A percentile compares a stretch with the other conserved stretches of the same genome.
Conservation (phyloP, 352 stramenopile genomes). For the Globisporangium okanoganense region DNA sequence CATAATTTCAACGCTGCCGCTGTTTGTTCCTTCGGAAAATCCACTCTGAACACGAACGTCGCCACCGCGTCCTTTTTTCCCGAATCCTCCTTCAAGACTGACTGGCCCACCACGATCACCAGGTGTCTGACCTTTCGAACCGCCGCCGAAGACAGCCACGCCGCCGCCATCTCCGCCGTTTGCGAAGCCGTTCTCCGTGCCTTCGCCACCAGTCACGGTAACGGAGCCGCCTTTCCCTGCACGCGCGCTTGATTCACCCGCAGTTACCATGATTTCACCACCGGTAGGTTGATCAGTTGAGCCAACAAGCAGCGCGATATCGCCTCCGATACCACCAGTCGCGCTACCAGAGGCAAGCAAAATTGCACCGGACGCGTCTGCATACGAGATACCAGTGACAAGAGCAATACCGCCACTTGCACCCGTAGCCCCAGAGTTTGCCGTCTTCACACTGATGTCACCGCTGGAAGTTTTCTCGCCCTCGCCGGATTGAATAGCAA, state of each 20-base stretch:
- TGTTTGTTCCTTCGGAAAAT: conserved; percentile 49
- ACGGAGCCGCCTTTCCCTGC: conserved; percentile 43
- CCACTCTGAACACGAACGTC: conserved; percentile 44
- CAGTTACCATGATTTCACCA: conserved; percentile 64
- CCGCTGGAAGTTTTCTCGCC: conserved; percentile 64
- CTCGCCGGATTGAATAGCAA: conserved; percentile 54
- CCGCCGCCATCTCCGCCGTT: conserved; percentile 86
- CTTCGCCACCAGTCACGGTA: conserved; percentile 57
- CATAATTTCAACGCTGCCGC: conserved; percentile 42
- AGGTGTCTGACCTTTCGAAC: conserved; percentile 61
- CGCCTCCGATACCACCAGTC: conserved; percentile 57
- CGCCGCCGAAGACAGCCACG: conserved; percentile 81
- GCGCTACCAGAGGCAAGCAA: conserved; percentile 49
- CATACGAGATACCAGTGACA: conserved; percentile 50
- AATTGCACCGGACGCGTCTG: conserved; percentile 49
- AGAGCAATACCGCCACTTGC: conserved; percentile 57
- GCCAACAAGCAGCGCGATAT: conserved; percentile 47
- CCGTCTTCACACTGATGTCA: conserved; percentile 56
- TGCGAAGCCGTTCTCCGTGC: conserved; percentile 49
- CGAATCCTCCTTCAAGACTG: conserved; percentile 67
- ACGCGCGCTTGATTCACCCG: conserved; percentile 46
- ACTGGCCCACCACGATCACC: conserved; percentile 71
- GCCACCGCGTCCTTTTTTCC: conserved; percentile 49
- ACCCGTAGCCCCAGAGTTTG: conserved; percentile 52
- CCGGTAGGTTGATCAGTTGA: conserved; percentile 49